Conservation (phyloP, 768 basidiomycete genomes). For the Amanita rubescens region DNA sequence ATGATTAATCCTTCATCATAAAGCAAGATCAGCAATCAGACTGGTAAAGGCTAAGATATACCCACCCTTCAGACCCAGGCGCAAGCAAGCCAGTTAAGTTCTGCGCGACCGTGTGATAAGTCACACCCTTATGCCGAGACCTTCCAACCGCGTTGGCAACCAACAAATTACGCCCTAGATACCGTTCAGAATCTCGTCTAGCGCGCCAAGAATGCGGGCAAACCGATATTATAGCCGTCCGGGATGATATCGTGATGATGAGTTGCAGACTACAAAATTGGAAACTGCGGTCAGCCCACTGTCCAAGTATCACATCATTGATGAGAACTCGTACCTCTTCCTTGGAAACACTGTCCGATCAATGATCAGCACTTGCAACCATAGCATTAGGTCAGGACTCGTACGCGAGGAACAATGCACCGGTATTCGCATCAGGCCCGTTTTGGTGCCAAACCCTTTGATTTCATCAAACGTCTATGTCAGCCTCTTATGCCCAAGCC, state of each 20-base stretch:
- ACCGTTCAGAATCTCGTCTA: neutral
- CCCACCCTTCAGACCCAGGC: conserved; percentile 39
- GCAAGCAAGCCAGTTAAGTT: conserved; percentile 48
- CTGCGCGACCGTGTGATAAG: conserved; percentile 37
- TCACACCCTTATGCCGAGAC: conserved; percentile 29
- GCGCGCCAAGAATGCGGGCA: neutral
- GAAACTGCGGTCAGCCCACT: neutral
- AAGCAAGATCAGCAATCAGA: neutral
- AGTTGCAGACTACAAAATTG: conserved; percentile 15
- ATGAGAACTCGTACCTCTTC: conserved; percentile 31
- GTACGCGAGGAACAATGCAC: neutral
- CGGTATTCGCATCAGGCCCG: neutral
- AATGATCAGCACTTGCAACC: neutral
- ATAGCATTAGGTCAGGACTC: neutral
- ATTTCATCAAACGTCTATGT: neutral
- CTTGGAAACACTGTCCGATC: conserved; percentile 22
- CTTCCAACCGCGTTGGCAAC: conserved; percentile 21
- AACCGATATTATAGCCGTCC: conserved; percentile 28
- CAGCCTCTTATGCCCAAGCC: neutral
- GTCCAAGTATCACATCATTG: too few species aligned
- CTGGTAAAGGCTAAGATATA: neutral
- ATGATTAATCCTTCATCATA: conserved; percentile 25
- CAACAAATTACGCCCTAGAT: conserved; percentile 22
- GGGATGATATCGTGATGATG: conserved; percentile 25
- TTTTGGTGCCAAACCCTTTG: neutral